These are phyloP conservation scores for Hygrophorus russula DNA, from an alignment of 768 basidiomycete genomes.

Conservation along the genomic window DNA sequence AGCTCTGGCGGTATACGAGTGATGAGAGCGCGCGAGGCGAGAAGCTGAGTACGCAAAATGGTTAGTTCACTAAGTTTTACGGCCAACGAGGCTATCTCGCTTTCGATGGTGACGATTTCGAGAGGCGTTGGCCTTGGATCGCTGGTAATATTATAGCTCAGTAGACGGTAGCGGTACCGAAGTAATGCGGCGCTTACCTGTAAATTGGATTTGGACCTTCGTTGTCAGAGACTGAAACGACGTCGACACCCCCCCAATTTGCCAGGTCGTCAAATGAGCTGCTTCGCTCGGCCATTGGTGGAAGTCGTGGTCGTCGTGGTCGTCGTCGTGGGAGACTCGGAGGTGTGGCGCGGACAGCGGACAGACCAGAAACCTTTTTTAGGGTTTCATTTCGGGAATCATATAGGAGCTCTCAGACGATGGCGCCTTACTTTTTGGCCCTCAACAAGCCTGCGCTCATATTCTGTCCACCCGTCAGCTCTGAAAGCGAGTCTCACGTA, in stretches of 20 bases:
- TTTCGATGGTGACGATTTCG: conserved; percentile 1
- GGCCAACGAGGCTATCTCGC: not conserved
- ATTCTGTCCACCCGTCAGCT: conserved; percentile 18
- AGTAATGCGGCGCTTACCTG: not conserved
- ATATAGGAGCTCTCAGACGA: not conserved
- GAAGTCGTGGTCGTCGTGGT: too few species aligned
- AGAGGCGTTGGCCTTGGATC: conserved; percentile 2
- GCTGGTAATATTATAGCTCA: not conserved
- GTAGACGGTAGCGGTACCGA: too few species aligned
- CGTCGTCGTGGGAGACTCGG: not conserved
- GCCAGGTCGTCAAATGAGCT: conserved; percentile 2
- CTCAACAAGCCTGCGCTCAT: conserved; percentile 22
- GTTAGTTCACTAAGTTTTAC: not conserved
- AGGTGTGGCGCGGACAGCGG: not conserved
- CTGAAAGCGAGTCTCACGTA: conserved; percentile 10
- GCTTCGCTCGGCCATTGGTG: not conserved
- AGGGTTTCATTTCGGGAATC: not conserved
- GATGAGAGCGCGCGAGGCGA: conserved; percentile 2
- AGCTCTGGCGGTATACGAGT: conserved; percentile 2
- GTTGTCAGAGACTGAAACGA: not conserved
- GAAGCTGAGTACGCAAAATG: not conserved
- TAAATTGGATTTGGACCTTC: not conserved
- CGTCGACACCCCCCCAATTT: not conserved
- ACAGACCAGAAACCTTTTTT: not conserved
- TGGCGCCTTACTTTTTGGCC: conserved; percentile 17